Percentiles rank a stretch among this genome's conserved stretches.
These are phyloP conservation scores for Miamiensis avidus DNA, from an alignment of 169 alveolate genomes.

Conservation along the genomic window DNA sequence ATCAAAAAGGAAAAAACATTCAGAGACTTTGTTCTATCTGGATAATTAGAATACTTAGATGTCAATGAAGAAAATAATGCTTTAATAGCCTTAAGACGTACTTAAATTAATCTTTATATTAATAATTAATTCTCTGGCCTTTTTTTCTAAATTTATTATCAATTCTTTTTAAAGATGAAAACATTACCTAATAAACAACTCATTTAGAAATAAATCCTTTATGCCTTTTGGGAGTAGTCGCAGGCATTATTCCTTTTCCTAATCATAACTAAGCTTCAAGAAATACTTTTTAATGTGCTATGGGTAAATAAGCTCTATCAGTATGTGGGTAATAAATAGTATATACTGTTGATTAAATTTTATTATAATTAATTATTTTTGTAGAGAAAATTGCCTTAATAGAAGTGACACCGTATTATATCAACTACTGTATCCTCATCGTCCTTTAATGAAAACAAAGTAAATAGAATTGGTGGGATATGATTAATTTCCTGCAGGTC, in stretches of 20 bases:
- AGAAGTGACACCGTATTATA: constrained; percentile 93
- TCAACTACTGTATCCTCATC: constrained; percentile 96
- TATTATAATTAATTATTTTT: no score
- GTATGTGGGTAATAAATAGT: no score
- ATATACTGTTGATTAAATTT: no score
- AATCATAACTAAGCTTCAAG: constrained; percentile 99
- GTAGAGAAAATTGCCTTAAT: constrained; percentile 95
- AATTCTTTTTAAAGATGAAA: constrained; percentile 79
- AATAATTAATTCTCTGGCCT: no score
- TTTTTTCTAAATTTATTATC: no score
- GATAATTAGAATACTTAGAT: constrained; percentile 98
- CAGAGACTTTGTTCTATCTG: constrained; percentile 86
- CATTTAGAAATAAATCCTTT: constrained; percentile 99
- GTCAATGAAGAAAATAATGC: constrained; percentile 99
- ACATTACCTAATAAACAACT: constrained; percentile 92
- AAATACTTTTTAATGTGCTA: constrained; percentile 99
- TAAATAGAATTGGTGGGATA: constrained; percentile 96
- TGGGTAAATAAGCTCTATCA: constrained; percentile 99
- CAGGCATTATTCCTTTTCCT: constrained; percentile 99
- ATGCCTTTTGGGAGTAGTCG: constrained; percentile 97
- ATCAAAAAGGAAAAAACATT: constrained; percentile 85
- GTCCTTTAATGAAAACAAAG: constrained; percentile 97
- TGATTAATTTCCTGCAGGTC: constrained; percentile 99
- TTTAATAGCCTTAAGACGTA: constrained; percentile 85
- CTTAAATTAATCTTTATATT: background rate